Base-by-base conservation (phyloP, 805 yeast genomes). In the Ogataea methanolica region DNA sequence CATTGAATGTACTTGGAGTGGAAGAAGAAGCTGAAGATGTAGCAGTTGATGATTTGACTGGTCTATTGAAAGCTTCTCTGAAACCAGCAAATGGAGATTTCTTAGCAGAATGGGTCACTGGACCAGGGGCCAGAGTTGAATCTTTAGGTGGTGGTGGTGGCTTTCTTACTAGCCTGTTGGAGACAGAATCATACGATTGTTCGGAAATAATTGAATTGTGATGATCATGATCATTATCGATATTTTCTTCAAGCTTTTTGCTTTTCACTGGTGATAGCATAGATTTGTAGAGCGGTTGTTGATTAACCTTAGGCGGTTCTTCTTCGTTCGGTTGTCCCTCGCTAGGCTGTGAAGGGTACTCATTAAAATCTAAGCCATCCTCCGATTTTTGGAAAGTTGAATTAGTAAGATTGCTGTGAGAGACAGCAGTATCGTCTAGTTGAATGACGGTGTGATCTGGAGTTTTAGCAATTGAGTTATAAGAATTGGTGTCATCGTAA, bases 31-130 rank as follows among this genome's bases (percentile, higher is more conserved):
- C 15, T 14, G 43, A 34, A 15, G 36, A 15, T 12, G 36, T 14
- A 26, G 21, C 34, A 6, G 26, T 8, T 8, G 35, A 23, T 12
- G 29, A 15, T 23, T 15, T 53, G 41, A 16, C 55, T 4, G 60
- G 59, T 40, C 49, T 58, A 21, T 50, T 42, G 36, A 58, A 56
- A 2, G 60, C 59, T 31, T 54, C 57, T 41, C 47, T 53, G 42
- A 58, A 50, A 9, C 56, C 58, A 39, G 48, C 42, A 37, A 58
- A 53, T 2, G 62, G 55, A 6, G 57, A 54, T 33, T 47, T 56
- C 34, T 56, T 57, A 5, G 47, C 3, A 11, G 45, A 15, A 33
- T 34, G 36, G 5, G 21, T 11, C 9, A 21, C 14, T 4, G 36
- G 8, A n/a, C 11, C 43, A 5, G 43, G 11, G 6, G 12, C 23